Evolutionary conservation across 768 basidiomycete genomes (phyloP).

Genomic region (Filobasidium floriforme): DNA sequence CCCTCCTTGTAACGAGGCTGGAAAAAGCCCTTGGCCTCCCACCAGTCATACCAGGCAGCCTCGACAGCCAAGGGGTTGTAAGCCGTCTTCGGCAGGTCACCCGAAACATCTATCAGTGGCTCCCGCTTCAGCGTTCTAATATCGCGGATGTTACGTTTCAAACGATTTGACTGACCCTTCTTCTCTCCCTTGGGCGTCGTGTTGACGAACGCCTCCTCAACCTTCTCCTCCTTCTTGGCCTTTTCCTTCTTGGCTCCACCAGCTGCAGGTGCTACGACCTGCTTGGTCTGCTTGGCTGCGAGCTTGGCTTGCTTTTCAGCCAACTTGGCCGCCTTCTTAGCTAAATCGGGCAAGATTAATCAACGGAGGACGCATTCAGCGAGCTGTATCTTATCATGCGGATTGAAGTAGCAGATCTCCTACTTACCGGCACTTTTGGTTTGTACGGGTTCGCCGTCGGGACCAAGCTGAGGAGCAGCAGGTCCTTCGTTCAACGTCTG

Average conservation of each 20-base stretch:
- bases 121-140: constrained; percentile 37
- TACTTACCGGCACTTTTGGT: constrained; percentile 8
- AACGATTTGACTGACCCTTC: constrained; percentile 61
- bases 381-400: too few species aligned
- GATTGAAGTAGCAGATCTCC: not conserved
- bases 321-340: constrained; percentile 75
- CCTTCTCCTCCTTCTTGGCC: constrained; percentile 59
- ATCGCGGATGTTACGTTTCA: not conserved
- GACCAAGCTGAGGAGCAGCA: constrained; percentile 4
- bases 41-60: constrained; percentile 97
- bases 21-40: constrained; percentile 85
- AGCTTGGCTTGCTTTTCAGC: constrained; percentile 49
- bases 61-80: constrained; percentile 95
- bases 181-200: constrained; percentile 83
- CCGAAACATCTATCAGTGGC: constrained; percentile 52
- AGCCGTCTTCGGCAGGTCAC: constrained; percentile 71
- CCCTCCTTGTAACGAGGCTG: constrained; percentile 51
- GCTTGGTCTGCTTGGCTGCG: constrained; percentile 45
- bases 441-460: not conserved
- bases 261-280: constrained; percentile 47
- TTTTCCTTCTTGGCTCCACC: constrained; percentile 58
- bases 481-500: constrained; percentile 15
- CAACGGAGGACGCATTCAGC: too few species aligned
- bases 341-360: too few species aligned
- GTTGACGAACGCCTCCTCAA: constrained; percentile 70